Conservation (phyloP, 2,329 filamentous ascomycete species). For the Xylaria digitata region DNA sequence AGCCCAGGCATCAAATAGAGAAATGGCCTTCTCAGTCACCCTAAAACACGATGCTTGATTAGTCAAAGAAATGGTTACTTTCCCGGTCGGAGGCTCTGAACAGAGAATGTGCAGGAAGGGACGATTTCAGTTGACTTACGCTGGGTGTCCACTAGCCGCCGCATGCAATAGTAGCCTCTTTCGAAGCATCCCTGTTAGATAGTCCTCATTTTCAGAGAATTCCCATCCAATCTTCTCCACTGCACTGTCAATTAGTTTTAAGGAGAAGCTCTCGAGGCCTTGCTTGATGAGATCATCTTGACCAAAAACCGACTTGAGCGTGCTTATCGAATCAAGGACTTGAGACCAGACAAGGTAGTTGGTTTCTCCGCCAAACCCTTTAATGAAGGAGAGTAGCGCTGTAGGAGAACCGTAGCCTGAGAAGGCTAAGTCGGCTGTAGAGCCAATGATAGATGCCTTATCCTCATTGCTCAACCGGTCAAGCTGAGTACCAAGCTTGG, state of each 20-base stretch:
- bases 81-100: background rate
- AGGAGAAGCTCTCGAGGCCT: slow-evolving; percentile 80
- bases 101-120: background rate
- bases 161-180: slow-evolving; percentile 83
- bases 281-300: slow-evolving; percentile 77
- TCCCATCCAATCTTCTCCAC: slow-evolving; percentile 88
- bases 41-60: slow-evolving; percentile 53
- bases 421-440: slow-evolving; percentile 88
- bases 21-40: slow-evolving; percentile 77
- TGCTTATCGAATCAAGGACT: slow-evolving; percentile 79
- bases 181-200: slow-evolving; percentile 82
- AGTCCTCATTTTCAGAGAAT: slow-evolving; percentile 80
- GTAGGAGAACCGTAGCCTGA: slow-evolving; percentile 86
- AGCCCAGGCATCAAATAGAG: slow-evolving; percentile 83
- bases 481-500: slow-evolving; percentile 81
- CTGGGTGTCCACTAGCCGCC: slow-evolving; percentile 79
- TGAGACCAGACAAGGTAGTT: slow-evolving; percentile 93
- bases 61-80: slow-evolving; percentile 28
- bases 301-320: slow-evolving; percentile 86
- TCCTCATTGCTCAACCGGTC: slow-evolving; percentile 83
- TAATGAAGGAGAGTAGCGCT: slow-evolving; percentile 82
- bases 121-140: slow-evolving; percentile 60
- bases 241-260: slow-evolving; percentile 80
- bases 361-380: slow-evolving; percentile 83
- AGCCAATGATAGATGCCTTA: slow-evolving; percentile 91